These are phyloP conservation scores for Ilyonectria destructans DNA, from an alignment of 2,329 filamentous ascomycete genomes.

Conservation along the genomic window DNA sequence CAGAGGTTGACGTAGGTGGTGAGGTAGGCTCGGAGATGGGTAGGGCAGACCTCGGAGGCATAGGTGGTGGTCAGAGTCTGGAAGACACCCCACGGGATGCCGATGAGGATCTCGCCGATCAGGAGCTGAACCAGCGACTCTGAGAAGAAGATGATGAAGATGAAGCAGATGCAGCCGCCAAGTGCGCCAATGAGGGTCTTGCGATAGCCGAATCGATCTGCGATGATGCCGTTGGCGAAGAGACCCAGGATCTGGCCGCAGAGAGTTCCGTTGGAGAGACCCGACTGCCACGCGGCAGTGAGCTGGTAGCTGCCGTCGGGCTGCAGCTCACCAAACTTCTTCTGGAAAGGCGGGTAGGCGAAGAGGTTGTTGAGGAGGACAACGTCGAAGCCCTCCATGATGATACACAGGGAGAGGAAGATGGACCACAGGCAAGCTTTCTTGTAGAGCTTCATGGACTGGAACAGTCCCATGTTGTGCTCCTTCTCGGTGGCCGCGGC, in stretches of 20 bases:
- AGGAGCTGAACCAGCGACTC: conserved; percentile 59
- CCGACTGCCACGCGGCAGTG: conserved; percentile 68
- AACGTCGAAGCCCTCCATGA: conserved; percentile 62
- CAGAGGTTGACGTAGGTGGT: conserved; percentile 67
- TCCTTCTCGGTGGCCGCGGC: conserved; percentile 53
- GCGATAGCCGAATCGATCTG: conserved; percentile 64
- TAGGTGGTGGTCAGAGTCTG: conserved; percentile 65
- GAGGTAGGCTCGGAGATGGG: conserved; percentile 65
- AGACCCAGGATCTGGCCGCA: conserved; percentile 68
- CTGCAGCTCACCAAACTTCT: conserved; percentile 57
- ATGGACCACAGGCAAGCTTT: conserved; percentile 58
- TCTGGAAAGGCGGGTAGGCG: conserved; percentile 58
- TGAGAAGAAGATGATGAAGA: conserved; percentile 67
- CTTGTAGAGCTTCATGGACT: conserved; percentile 59
- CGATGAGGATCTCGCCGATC: conserved; percentile 63
- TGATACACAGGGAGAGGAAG: conserved; percentile 56
- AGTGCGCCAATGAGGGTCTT: conserved; percentile 64
- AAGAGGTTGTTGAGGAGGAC: conserved; percentile 60
- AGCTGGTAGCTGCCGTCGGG: conserved; percentile 62
- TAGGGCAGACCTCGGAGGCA: conserved; percentile 64
- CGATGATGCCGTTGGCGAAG: conserved; percentile 64
- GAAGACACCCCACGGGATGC: conserved; percentile 65
- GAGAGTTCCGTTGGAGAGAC: conserved; percentile 64
- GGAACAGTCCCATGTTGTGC: conserved; percentile 52
- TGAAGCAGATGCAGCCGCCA: conserved; percentile 57